These are phyloP conservation scores for Salix koriyanagi DNA, from an alignment of 345 rosid genomes.

Conservation along the genomic window DNA sequence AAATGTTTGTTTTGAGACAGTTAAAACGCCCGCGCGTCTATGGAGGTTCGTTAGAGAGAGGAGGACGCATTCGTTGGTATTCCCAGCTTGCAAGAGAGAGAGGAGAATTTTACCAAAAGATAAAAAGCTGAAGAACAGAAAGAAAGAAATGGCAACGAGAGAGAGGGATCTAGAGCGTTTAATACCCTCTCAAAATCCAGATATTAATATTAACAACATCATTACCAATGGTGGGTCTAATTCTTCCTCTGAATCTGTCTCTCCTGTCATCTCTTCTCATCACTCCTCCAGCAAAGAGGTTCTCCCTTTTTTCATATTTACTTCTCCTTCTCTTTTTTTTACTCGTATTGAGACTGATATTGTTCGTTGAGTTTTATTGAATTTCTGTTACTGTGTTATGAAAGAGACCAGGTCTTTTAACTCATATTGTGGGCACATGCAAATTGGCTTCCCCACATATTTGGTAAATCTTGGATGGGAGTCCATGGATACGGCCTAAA, in stretches of 20 bases:
- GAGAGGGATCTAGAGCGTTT: constrained; percentile 49
- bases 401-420: no score
- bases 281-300: constrained; percentile 61
- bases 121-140: neutral
- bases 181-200: constrained; percentile 33
- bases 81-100: constrained; percentile 1
- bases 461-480: no score
- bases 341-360: neutral
- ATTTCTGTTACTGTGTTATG: neutral
- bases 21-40: neutral
- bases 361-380: neutral
- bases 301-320: neutral
- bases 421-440: no score
- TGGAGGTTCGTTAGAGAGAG: neutral
- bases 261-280: constrained; percentile 37
- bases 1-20: neutral
- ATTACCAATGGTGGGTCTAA: constrained; percentile 21
- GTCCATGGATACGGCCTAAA: no score
- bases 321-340: neutral
- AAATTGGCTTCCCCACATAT: no score
- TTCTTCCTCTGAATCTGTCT: constrained; percentile 25
- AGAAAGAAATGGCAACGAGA: constrained; percentile 31
- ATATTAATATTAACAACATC: neutral
- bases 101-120: neutral
- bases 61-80: neutral